Conservation (phyloP, 805 yeast genomes). For the Brettanomyces nanus region DNA sequence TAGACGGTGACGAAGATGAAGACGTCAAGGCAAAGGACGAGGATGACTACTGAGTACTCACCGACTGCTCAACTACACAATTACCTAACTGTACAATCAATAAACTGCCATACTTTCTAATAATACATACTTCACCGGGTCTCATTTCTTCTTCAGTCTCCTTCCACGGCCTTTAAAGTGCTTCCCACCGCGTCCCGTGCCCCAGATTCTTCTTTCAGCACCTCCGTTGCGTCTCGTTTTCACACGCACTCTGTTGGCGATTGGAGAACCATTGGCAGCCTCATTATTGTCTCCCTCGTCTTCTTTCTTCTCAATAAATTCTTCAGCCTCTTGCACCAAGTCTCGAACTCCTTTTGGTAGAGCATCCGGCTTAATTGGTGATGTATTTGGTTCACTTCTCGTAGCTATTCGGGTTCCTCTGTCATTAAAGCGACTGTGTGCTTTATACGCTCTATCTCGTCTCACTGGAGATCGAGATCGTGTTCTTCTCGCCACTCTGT, state of each 20-base stretch:
- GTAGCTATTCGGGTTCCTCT: constrained; percentile 21
- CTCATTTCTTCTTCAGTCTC: neutral
- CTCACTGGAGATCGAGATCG: constrained; percentile 22
- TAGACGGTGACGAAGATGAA: constrained; percentile 8
- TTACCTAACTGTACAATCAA: neutral
- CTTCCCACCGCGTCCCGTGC: neutral
- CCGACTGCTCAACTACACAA: too few relatives aligned
- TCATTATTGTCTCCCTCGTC: constrained; percentile 3
- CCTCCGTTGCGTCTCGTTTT: neutral
- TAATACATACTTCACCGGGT: neutral
- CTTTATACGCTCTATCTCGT: constrained; percentile 18
- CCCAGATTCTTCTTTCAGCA: neutral
- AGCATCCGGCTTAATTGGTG: constrained; percentile 4
- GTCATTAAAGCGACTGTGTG: constrained; percentile 14
- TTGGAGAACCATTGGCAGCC: neutral
- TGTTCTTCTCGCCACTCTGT: constrained; percentile 2
- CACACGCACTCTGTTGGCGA: neutral
- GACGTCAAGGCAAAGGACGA: constrained; percentile 3
- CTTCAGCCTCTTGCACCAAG: constrained; percentile 3
- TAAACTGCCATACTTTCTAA: neutral
- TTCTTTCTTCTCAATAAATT: constrained; percentile 1
- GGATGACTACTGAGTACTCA: neutral
- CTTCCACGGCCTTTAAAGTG: neutral
- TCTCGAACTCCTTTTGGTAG: constrained; percentile 1
- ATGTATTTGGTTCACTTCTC: constrained; percentile 22